These are phyloP conservation scores for Aspergillus pseudoterreus DNA, from an alignment of 2,329 filamentous ascomycete species.

Conservation along the genomic window DNA sequence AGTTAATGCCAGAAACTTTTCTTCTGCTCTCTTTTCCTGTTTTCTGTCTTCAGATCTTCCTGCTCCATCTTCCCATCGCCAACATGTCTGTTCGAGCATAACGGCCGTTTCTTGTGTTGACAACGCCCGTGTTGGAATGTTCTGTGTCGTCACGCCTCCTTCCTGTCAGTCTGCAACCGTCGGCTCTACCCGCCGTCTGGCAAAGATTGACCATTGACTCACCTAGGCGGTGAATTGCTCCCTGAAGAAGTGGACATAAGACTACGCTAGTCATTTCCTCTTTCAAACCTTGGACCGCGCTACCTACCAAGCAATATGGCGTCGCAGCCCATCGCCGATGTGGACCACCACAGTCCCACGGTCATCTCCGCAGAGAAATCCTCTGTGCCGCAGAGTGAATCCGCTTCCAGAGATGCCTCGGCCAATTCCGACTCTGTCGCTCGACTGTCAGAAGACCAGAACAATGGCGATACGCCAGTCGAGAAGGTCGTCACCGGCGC, in stretches of 20 bases:
- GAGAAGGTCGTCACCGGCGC: slow-evolving; percentile 18
- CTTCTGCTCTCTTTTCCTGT: neutral
- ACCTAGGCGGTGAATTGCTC: neutral
- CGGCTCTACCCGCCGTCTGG: slow-evolving; percentile 4
- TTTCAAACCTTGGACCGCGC: neutral
- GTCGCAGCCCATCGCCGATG: neutral
- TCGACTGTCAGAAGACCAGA: neutral
- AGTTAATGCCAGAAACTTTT: neutral
- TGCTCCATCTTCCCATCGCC: neutral
- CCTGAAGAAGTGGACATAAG: no score
- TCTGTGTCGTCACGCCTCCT: neutral
- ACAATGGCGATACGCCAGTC: slow-evolving; percentile 9
- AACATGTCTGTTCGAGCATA: neutral
- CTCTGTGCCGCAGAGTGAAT: neutral
- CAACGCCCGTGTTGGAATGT: neutral
- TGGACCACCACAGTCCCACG: neutral
- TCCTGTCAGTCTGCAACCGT: slow-evolving; percentile 1
- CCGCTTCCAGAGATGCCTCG: neutral
- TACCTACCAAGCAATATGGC: neutral
- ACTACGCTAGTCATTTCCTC: neutral
- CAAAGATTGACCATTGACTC: neutral
- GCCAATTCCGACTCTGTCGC: slow-evolving; percentile 9
- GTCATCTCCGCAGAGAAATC: neutral
- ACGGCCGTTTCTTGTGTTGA: neutral
- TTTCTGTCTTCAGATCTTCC: neutral